Evolutionary conservation across 441 rosid genomes (phyloP), one percentile per base, ranked within the genome.

Genomic region (Pelargonium cotyledonis): DNA sequence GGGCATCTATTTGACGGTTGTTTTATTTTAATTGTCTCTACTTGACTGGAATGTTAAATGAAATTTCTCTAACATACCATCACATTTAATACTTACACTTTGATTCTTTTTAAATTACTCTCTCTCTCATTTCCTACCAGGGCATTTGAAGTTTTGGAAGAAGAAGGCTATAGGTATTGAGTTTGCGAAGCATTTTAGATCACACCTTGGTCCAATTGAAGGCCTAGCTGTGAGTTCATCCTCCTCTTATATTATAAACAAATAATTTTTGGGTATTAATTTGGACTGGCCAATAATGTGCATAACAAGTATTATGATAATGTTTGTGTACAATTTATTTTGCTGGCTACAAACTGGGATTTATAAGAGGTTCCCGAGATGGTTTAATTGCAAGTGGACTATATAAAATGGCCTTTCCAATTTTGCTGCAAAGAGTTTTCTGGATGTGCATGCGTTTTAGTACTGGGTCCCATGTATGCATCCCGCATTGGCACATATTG

Each of bases 141-240:
- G 61, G 26, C 61, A 55, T 18, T 16, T 55, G 21, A 53, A 55
- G 60, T 53, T 53, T 19, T 53, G 60, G 60, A 53, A 53, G 60
- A 53, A 53, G 23, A 53, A 15, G 60, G 60, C 60, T 16, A 15
- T 9, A 1, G 60, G 60, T 2, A 16, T 53, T 53, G 60, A 53
- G 8, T 53, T 53, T 16, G 60, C 60, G 0, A 53, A 53, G 23
- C 60, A 53, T 53, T 53, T 53, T 16, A 53, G 60, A 53, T 53
- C 60, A 16, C 60, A 53, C 18, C 60, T 53, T 16, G 60, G 60
- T 53, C 60, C 60, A 0, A 53, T 53, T 53, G 60, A 53, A 6
- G 60, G 60, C 10, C 23, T 53, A 16, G 60, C 60, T 53, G 23
- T 53, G 60, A 53, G 60, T 53, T 53, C 21, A 53, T 53, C 23